A percentile compares a stretch with the other conserved stretches of the same genome.
Evolutionary conservation across 2,329 filamentous ascomycete genomes (phyloP).

Genomic region (Hymenoscyphus repandus): DNA sequence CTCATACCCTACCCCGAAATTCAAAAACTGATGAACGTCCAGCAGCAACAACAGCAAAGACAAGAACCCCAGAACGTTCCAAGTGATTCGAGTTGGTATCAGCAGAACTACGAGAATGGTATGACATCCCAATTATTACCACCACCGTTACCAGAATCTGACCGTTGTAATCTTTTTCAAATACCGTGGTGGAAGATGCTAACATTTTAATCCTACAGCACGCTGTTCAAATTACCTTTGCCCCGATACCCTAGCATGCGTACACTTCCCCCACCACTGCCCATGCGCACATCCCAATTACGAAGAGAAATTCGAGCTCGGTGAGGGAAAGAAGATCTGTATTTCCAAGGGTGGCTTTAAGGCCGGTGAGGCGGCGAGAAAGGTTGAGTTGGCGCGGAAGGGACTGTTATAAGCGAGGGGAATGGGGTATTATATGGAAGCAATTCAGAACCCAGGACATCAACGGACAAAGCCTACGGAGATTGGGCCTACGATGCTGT

Average conservation of each 20-base stretch:
- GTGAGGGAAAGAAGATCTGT: slow-evolving; percentile 68
- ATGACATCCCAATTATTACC: slow-evolving; percentile 20
- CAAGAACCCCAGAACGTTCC: slow-evolving; percentile 68
- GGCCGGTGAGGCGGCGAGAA: slow-evolving; percentile 64
- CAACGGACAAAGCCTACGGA: no score
- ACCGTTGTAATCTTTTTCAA: neutral
- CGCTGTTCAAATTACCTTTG: slow-evolving; percentile 91
- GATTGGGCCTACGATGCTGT: no score
- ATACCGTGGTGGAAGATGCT: neutral
- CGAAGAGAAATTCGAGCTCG: slow-evolving; percentile 73
- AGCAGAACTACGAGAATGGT: slow-evolving; percentile 64
- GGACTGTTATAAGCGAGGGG: slow-evolving; percentile 42
- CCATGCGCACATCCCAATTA: slow-evolving; percentile 76
- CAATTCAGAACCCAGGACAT: neutral
- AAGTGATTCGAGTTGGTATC: slow-evolving; percentile 80
- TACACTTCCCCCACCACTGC: slow-evolving; percentile 95
- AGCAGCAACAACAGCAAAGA: slow-evolving; percentile 37
- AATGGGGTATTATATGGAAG: neutral
- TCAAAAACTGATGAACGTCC: slow-evolving; percentile 41
- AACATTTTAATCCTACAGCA: slow-evolving; percentile 42
- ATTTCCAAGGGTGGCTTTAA: slow-evolving; percentile 71
- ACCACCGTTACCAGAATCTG: neutral
- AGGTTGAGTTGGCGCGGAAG: slow-evolving; percentile 76
- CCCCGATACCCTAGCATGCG: slow-evolving; percentile 89
- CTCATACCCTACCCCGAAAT: slow-evolving; percentile 63